Percentiles rank a stretch among this genome's conserved stretches.
phyloP scores from a whole-genome alignment of 2,329 filamentous ascomycete species.

The Ceratocystis eucalypticola region DNA sequence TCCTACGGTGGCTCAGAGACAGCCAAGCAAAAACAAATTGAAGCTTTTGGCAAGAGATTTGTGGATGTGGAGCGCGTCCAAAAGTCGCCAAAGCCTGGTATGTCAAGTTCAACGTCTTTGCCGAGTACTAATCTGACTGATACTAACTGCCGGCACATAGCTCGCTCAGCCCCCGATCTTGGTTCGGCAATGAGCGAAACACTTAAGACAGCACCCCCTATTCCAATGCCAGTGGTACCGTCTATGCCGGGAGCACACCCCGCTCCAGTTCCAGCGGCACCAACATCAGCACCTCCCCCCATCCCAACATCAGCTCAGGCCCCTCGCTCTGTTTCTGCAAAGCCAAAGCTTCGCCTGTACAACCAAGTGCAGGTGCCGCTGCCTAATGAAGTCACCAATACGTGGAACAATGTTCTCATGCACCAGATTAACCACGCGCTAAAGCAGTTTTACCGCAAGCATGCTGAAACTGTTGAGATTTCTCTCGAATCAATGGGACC shows the following conservation, averaged over 20 bases:
- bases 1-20: slow-evolving; percentile 14
- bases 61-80: not conserved
- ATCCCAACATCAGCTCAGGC: not conserved
- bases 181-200: not conserved
- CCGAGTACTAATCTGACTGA: not conserved
- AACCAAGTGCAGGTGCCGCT: slow-evolving; percentile 46
- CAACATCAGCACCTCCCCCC: not conserved
- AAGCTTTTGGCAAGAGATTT: slow-evolving; percentile 13
- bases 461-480: slow-evolving; percentile 65
- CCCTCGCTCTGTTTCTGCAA: not conserved
- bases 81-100: slow-evolving; percentile 13
- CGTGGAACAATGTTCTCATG: slow-evolving; percentile 60
- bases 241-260: not conserved
- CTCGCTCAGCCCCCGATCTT: slow-evolving; percentile 6
- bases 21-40: slow-evolving; percentile 17
- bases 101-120: not conserved
- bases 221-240: not conserved
- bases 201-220: not conserved
- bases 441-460: slow-evolving; percentile 56
- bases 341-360: slow-evolving; percentile 41
- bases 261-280: not conserved
- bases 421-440: slow-evolving; percentile 60
- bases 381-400: slow-evolving; percentile 48
- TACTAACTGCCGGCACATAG: slow-evolving; percentile 2
- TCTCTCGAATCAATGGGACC: slow-evolving; percentile 63